A percentile compares a stretch with the other conserved stretches of the same genome.
Evolutionary conservation across 805 yeast genomes (phyloP).

Genomic region (Alloascoidea hylecoeti): DNA sequence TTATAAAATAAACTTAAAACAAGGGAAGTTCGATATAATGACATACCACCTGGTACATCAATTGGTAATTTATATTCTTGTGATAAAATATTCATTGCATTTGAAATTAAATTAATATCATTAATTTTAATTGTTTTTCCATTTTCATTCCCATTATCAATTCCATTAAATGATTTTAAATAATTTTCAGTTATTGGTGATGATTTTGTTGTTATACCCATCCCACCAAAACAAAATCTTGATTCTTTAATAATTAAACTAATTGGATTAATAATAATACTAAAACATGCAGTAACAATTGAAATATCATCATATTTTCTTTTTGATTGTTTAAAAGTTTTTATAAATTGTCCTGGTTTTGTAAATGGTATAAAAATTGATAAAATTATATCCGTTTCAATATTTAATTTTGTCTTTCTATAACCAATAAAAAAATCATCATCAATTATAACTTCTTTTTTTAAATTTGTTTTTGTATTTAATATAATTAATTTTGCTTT

Average conservation of each 20-base stretch:
- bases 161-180: no score
- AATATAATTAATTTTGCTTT: constrained; percentile 22
- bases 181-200: constrained; percentile 19
- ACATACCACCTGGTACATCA: constrained; percentile 36
- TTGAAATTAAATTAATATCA: no score
- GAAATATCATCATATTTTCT: constrained; percentile 36
- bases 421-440: constrained; percentile 29
- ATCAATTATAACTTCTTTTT: constrained; percentile 19
- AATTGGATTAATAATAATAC: constrained; percentile 11
- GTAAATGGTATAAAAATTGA: constrained; percentile 26
- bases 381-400: constrained; percentile 20
- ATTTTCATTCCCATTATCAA: no score
- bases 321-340: constrained; percentile 29
- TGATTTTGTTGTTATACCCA: constrained; percentile 29
- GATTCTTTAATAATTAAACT: constrained; percentile 13
- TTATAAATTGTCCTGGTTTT: constrained; percentile 20
- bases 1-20: constrained; percentile 30
- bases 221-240: constrained; percentile 29
- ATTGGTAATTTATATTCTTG: constrained; percentile 24
- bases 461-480: constrained; percentile 18
- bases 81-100: constrained; percentile 14
- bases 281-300: constrained; percentile 28
- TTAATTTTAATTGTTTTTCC: not conserved
- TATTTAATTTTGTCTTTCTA: constrained; percentile 24
- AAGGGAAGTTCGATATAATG: constrained; percentile 27